Conservation (phyloP, 2,329 filamentous ascomycete species). For the Mycogone perniciosa region DNA sequence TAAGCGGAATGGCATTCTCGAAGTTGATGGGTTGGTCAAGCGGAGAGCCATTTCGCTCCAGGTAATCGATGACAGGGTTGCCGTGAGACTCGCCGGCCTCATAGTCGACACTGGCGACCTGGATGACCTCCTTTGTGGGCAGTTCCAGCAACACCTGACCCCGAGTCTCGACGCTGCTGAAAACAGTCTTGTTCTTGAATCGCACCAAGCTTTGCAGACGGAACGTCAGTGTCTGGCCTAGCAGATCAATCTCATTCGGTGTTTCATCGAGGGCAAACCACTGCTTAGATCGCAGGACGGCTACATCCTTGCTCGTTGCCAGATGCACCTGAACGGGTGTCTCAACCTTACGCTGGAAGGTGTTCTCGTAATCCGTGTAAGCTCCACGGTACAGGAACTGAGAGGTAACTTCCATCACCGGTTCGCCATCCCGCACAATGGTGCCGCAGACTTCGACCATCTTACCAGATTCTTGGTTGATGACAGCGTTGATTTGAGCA, state of each 20-base stretch:
- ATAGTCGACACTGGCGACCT: constrained; percentile 96
- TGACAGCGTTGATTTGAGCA: constrained; percentile 92
- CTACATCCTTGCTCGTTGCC: constrained; percentile 81
- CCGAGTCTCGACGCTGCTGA: constrained; percentile 84
- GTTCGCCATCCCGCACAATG: constrained; percentile 72
- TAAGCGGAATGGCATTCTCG: constrained; percentile 93
- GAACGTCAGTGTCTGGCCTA: constrained; percentile 93
- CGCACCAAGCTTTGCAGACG: constrained; percentile 84
- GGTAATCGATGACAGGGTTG: constrained; percentile 94
- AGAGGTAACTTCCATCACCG: constrained; percentile 97
- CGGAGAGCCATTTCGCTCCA: constrained; percentile 81
- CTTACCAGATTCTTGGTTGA: constrained; percentile 97
- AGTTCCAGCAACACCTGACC: constrained; percentile 92
- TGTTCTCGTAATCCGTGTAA: constrained; percentile 94
- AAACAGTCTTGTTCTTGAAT: constrained; percentile 92
- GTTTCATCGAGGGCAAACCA: constrained; percentile 83
- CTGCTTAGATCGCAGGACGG: constrained; percentile 90
- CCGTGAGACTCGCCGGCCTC: constrained; percentile 86
- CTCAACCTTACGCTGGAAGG: constrained; percentile 96
- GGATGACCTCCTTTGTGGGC: constrained; percentile 93
- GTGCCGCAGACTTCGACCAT: constrained; percentile 99
- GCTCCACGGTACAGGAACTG: constrained; percentile 94
- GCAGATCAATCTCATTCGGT: constrained; percentile 69
- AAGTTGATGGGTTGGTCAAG: constrained; percentile 97
- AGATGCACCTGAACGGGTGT: constrained; percentile 92